These are phyloP conservation scores for Penicillium flavigenum DNA, from an alignment of 495 filamentous ascomycete genomes.

Conservation along the genomic window DNA sequence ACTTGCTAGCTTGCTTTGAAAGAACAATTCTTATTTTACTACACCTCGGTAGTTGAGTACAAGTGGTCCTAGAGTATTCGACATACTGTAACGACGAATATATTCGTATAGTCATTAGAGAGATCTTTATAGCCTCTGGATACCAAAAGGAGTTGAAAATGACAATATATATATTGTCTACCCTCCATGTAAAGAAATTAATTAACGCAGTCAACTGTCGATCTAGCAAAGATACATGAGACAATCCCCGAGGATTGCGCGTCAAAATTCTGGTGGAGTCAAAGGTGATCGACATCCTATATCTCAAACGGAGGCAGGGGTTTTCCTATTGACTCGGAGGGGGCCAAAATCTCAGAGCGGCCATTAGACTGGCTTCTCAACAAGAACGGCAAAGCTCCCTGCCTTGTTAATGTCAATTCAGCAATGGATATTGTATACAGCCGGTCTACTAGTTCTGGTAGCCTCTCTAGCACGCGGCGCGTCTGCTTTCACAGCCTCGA, in stretches of 20 bases:
- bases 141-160: neutral
- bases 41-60: neutral
- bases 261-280: neutral
- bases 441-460: neutral
- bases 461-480: neutral
- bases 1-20: neutral
- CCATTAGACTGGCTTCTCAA: neutral
- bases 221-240: no score
- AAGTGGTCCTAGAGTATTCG: neutral
- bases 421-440: neutral
- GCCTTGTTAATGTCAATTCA: neutral
- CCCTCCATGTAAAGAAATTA: no score
- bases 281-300: neutral
- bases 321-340: no score
- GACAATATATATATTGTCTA: no score
- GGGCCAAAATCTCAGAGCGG: no score
- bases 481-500: conserved; percentile 6
- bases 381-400: neutral
- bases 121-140: neutral
- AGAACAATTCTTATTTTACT: neutral
- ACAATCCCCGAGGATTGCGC: no score
- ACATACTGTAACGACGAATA: neutral
- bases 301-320: neutral
- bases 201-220: no score
- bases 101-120: no score